A percentile compares a stretch with the other conserved stretches of the same genome.
phyloP scores from a whole-genome alignment of 257 asterid genomes.

The Solanum megistacrolobum region DNA sequence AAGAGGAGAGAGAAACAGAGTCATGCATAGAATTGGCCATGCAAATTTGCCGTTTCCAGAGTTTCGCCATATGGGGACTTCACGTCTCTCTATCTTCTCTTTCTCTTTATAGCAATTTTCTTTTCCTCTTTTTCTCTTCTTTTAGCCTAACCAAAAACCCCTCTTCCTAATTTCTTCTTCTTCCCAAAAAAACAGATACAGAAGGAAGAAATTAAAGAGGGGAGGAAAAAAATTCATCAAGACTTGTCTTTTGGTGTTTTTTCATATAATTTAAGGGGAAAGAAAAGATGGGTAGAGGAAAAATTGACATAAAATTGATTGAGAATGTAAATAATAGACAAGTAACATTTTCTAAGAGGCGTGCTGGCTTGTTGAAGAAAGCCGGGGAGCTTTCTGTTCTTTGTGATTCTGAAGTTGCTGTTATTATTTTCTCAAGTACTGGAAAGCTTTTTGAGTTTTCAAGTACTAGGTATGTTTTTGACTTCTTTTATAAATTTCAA shows the following conservation, averaged over 20 bases:
- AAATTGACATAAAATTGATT: constrained; percentile 68
- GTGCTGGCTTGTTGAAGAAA: constrained; percentile 64
- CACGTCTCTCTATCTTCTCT: constrained; percentile 38
- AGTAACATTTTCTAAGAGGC: constrained; percentile 69
- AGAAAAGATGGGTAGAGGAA: constrained; percentile 65
- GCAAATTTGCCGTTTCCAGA: constrained; percentile 63
- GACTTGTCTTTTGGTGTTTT: not conserved
- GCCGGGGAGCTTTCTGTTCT: constrained; percentile 69
- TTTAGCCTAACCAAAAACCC: constrained; percentile 14
- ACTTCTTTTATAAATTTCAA: not conserved
- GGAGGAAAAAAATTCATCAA: not conserved
- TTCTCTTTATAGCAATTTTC: not conserved
- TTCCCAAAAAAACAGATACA: not conserved
- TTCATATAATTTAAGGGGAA: not conserved
- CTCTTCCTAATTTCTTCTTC: not conserved
- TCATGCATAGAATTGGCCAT: constrained; percentile 30
- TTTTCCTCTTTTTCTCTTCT: constrained; percentile 7
- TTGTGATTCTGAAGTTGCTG: constrained; percentile 75
- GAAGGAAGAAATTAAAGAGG: not conserved
- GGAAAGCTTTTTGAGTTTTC: constrained; percentile 59
- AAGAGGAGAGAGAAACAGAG: not conserved
- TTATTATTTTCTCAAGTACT: constrained; percentile 62
- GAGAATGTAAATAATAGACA: constrained; percentile 74
- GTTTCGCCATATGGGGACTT: constrained; percentile 48
- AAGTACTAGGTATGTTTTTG: constrained; percentile 34